Evolutionary conservation across 1,284 basidiomycete species (phyloP), one percentile per base, ranked within the genome.

Genomic region (Ustilago crameri): DNA sequence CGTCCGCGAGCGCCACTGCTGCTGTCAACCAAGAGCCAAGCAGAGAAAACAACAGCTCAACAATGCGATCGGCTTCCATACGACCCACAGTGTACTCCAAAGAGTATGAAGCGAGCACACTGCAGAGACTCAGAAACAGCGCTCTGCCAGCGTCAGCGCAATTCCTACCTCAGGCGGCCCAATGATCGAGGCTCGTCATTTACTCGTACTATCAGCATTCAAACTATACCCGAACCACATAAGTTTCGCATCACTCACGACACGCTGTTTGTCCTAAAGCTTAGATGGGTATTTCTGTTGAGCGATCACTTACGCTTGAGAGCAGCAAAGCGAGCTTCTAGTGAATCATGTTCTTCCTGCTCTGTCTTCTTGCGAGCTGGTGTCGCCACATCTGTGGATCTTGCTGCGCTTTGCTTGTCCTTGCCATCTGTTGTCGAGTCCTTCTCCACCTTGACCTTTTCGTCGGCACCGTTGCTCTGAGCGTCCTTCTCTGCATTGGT

Each of bases 281-380:
- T 23, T 20, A 23, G 22, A 37, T 9, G 35, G 32, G 20, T 20
- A 14, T 9, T 42, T 23, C 22, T 2, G 23, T 10, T 18, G 8
- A 5, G 32, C 22, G 18, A 26, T 61, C 37, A 72, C 3, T 43
- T 44, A 12, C 64, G 61, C 49, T 76, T 76, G 14, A 77, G 54
- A 17, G 71, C 68, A 12, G 72, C 75, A 51, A 77, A 77, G 3
- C 75, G 62, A 2, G 54, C 59, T 53, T 68, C 67, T 42, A 76
- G 48, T 15, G 59, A 57, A 30, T 73, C 66, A 51, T 60, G 63
- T 24, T 69, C 72, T 45, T 68, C 55, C 55, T 66, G 58, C 22
- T 61, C 64, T 12, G 56, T 51, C 51, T 40, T 49, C 32, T 63
- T 68, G 14, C 51, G 48, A 44, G 55, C 23, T 43, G 63, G 34